Evolutionary conservation across 2,329 filamentous ascomycete species (phyloP).

Genomic region (Paecilomyces fulvus): DNA sequence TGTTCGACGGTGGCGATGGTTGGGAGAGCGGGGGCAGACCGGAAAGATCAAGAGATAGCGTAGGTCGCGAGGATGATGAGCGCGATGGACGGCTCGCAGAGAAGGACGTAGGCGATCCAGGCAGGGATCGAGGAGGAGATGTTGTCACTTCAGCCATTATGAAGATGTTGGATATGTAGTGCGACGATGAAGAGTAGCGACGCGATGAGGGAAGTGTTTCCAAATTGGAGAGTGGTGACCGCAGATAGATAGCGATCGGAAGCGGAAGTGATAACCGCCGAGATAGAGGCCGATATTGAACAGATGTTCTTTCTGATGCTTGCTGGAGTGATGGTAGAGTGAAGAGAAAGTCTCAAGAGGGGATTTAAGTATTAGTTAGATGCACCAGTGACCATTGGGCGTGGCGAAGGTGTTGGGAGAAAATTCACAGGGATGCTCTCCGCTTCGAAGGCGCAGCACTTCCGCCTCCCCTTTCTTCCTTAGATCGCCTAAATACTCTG

Average conservation of each 20-base stretch:
- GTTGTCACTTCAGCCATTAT: conserved; percentile 14
- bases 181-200: neutral
- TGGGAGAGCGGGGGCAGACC: conserved; percentile 36
- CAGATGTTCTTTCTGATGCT: neutral
- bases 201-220: neutral
- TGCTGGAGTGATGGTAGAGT: neutral
- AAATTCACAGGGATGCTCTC: neutral
- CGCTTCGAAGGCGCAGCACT: neutral
- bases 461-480: neutral
- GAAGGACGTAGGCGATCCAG: conserved; percentile 19
- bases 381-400: neutral
- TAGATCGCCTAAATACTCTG: neutral
- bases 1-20: conserved; percentile 42
- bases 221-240: neutral
- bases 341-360: neutral
- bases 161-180: neutral
- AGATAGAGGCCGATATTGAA: neutral
- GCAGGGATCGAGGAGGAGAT: conserved; percentile 15
- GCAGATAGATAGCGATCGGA: neutral
- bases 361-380: neutral
- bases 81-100: conserved; percentile 12
- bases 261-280: neutral
- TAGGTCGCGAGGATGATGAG: conserved; percentile 22
- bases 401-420: neutral
- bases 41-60: conserved; percentile 39